These are phyloP conservation scores for Scheffersomyces amazonensis DNA, from an alignment of 805 yeast genomes.

Conservation along the genomic window DNA sequence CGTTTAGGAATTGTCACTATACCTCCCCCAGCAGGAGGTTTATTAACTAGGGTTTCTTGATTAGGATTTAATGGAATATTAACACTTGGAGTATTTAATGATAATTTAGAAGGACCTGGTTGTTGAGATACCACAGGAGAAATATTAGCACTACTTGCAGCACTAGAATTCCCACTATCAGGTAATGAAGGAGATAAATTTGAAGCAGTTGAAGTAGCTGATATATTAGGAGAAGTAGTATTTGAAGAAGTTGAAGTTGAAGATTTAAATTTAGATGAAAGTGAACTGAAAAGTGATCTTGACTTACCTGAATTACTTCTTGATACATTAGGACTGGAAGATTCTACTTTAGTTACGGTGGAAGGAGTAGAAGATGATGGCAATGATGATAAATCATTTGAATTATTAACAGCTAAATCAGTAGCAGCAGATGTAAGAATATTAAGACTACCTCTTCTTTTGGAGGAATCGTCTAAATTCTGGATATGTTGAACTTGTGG, in stretches of 20 bases:
- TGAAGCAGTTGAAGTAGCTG: too few species aligned
- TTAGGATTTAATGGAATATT: background rate
- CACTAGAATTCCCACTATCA: background rate
- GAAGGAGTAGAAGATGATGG: constrained; percentile 13
- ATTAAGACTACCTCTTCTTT: constrained; percentile 11
- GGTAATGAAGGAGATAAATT: too few species aligned
- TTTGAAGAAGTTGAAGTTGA: constrained; percentile 6
- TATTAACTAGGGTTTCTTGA: constrained; percentile 21
- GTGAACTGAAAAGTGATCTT: constrained; percentile 33
- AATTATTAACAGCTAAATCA: constrained; percentile 4
- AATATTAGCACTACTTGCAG: background rate
- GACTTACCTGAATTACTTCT: constrained; percentile 15
- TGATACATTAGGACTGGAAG: constrained; percentile 12
- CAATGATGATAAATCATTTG: background rate
- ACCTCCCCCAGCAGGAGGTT: constrained; percentile 26
- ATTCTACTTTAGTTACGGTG: constrained; percentile 5
- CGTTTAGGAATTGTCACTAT: constrained; percentile 8
- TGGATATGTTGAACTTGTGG: constrained; percentile 5
- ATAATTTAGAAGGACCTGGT: constrained; percentile 7
- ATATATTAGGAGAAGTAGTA: background rate
- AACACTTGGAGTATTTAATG: background rate
- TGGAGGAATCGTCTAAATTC: constrained; percentile 2
- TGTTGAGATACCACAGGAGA: background rate
- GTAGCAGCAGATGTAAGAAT: constrained; percentile 3
- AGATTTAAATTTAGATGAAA: constrained; percentile 39